Conservation (phyloP, 1,284 basidiomycete genomes). For the Sphagnurus paluster region DNA sequence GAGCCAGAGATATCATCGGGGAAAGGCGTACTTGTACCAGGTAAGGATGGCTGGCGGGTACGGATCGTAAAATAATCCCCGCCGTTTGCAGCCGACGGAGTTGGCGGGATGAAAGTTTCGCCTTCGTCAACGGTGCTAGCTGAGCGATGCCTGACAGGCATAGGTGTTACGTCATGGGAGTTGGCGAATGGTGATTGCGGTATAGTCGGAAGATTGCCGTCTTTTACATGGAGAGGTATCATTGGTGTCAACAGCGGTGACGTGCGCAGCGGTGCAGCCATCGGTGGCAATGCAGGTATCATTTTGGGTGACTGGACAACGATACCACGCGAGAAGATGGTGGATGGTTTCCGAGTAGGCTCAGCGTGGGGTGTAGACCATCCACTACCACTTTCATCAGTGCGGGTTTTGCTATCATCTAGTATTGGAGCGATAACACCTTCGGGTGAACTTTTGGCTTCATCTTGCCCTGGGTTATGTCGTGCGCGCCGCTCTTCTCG, state of each 20-base stretch:
- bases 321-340: conserved; percentile 25
- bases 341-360: conserved; percentile 23
- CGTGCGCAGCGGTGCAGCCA: conserved; percentile 40
- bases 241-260: conserved; percentile 58
- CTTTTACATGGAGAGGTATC: conserved; percentile 49
- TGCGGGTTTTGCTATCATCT: conserved; percentile 15
- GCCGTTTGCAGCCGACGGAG: conserved; percentile 23
- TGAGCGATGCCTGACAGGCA: conserved; percentile 23
- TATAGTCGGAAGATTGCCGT: conserved; percentile 30
- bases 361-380: neutral
- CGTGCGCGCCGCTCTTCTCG: conserved; percentile 58
- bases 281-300: conserved; percentile 65
- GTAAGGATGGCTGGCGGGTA: conserved; percentile 44
- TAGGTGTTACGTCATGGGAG: conserved; percentile 28
- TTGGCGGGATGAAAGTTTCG: conserved; percentile 16
- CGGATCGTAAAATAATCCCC: conserved; percentile 56
- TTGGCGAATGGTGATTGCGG: conserved; percentile 25
- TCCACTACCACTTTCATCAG: neutral
- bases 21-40: conserved; percentile 24
- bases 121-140: conserved; percentile 23
- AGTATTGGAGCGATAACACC: conserved; percentile 20
- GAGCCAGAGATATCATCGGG: conserved; percentile 58
- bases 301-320: conserved; percentile 59
- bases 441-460: conserved; percentile 7
- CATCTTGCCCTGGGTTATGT: conserved; percentile 26